A percentile compares a stretch with the other conserved stretches of the same genome.
phyloP scores from a whole-genome alignment of 2,329 filamentous ascomycete species.

The Neurospora crassa region DNA sequence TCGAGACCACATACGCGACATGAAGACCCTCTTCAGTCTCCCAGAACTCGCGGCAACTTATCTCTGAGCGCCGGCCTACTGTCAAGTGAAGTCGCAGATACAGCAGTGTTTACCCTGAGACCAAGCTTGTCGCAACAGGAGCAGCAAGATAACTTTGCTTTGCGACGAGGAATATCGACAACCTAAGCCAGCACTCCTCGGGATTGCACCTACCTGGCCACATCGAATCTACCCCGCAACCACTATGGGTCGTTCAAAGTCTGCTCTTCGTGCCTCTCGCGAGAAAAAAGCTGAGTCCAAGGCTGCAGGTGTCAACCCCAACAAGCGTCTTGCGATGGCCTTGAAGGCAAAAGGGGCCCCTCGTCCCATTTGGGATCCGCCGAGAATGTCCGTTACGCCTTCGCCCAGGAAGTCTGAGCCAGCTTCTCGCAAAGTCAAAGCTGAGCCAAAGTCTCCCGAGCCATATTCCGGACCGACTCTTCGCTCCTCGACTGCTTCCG shows the following conservation, averaged over 20 bases:
- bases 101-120: background rate
- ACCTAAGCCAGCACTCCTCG: background rate
- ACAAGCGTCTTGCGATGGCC: background rate
- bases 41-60: background rate
- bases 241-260: background rate
- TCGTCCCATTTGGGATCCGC: background rate
- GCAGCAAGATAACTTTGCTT: background rate
- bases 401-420: background rate
- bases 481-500: background rate
- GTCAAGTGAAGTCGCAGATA: background rate
- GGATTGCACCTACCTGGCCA: background rate
- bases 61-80: background rate
- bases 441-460: background rate
- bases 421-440: background rate
- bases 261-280: background rate
- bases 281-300: background rate
- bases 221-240: background rate
- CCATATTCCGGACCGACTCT: background rate
- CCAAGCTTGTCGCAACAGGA: background rate
- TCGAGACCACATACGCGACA: background rate
- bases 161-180: background rate
- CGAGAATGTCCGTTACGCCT: background rate
- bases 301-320: background rate
- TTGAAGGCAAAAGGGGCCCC: background rate
- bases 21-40: background rate